Percentiles rank a stretch among this genome's conserved stretches.
Conservation (phyloP, 2,329 filamentous ascomycete genomes). For the Trichothecium sympodiale region DNA sequence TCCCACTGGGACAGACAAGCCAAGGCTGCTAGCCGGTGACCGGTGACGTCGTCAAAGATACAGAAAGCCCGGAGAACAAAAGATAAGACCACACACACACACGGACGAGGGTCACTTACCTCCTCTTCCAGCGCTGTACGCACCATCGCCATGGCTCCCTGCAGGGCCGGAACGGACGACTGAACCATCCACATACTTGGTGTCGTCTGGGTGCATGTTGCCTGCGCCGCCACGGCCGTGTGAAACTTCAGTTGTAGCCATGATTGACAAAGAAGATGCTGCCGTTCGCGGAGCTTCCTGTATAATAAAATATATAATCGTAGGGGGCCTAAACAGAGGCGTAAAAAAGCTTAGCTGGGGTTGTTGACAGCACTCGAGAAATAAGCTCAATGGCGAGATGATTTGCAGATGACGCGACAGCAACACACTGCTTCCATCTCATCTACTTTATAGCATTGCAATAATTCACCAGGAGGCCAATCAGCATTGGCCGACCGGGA, state of each 20-base stretch:
- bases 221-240: constrained; percentile 52
- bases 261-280: constrained; percentile 6
- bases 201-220: constrained; percentile 48
- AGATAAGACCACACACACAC: neutral
- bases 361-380: too few relatives aligned
- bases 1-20: neutral
- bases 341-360: too few relatives aligned
- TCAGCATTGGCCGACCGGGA: too few relatives aligned
- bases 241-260: constrained; percentile 35
- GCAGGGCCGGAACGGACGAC: constrained; percentile 43
- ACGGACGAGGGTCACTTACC: too few relatives aligned
- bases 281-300: too few relatives aligned
- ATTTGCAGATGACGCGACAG: too few relatives aligned
- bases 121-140: constrained; percentile 48
- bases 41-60: constrained; percentile 1
- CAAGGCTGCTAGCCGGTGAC: neutral
- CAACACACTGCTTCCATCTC: too few relatives aligned
- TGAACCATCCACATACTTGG: constrained; percentile 50
- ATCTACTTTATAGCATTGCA: too few relatives aligned
- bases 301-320: too few relatives aligned
- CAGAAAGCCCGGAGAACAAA: neutral
- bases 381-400: too few relatives aligned
- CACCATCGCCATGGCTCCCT: constrained; percentile 46
- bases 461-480: too few relatives aligned
- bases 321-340: too few relatives aligned